Percentiles rank a stretch among this genome's conserved stretches.
Evolutionary conservation across 2,329 filamentous ascomycete species (phyloP).

Genomic region (Cladosporium sp.): DNA sequence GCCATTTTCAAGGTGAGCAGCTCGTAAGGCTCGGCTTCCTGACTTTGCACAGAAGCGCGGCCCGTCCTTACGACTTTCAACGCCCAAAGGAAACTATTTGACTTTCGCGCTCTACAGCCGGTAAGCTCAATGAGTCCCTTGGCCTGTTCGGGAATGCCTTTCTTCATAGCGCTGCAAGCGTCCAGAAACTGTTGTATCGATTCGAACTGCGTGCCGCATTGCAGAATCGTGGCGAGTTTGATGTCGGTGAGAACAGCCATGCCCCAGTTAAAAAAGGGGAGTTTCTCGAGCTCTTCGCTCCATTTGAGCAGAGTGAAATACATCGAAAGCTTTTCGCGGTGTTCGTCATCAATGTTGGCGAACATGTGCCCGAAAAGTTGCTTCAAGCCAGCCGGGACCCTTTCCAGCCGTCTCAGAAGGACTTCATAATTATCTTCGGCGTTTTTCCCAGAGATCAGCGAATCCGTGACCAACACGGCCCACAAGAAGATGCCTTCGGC

Average conservation of each 20-base stretch:
- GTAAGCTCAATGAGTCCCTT: background rate
- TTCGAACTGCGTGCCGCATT: background rate
- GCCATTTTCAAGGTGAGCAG: background rate
- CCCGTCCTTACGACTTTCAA: background rate
- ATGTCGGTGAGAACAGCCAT: too few relatives aligned
- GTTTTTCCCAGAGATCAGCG: background rate
- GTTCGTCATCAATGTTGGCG: background rate
- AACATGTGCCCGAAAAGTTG: background rate
- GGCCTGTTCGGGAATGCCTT: background rate
- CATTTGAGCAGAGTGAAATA: background rate
- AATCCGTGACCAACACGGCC: background rate
- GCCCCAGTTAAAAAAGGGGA: too few relatives aligned
- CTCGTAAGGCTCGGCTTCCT: too few relatives aligned
- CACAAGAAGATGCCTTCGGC: constrained; percentile 5
- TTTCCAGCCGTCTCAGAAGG: background rate
- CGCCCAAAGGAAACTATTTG: background rate
- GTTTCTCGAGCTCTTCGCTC: too few relatives aligned
- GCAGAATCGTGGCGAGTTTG: background rate
- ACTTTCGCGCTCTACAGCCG: background rate
- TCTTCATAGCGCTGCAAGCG: background rate
- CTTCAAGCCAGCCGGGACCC: background rate
- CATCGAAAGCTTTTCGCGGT: background rate
- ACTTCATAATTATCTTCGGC: background rate
- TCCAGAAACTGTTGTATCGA: background rate
- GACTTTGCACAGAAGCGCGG: too few relatives aligned